These are phyloP conservation scores for Nitzschia sp. DNA, from an alignment of 108 stramenopile species.

Conservation along the genomic window DNA sequence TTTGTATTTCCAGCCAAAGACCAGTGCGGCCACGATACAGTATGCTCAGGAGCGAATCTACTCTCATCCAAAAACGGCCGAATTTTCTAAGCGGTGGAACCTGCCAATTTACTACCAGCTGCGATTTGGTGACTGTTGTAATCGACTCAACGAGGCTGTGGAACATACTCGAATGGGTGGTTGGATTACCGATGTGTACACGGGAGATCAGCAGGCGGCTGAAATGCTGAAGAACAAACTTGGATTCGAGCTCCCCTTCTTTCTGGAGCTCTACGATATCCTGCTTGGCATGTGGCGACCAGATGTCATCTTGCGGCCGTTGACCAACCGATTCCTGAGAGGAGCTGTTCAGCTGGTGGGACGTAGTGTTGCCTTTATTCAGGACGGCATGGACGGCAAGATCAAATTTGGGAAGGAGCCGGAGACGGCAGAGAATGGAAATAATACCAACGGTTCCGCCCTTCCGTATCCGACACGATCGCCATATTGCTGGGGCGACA, in stretches of 20 bases:
- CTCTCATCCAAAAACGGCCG: slow-evolving; percentile 76
- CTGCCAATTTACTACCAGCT: slow-evolving; percentile 91
- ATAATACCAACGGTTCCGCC: slow-evolving; percentile 26
- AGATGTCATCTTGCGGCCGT: slow-evolving; percentile 71
- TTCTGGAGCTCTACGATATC: slow-evolving; percentile 78
- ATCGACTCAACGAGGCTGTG: slow-evolving; percentile 74
- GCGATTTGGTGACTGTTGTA: slow-evolving; percentile 83
- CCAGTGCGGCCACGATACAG: slow-evolving; percentile 44
- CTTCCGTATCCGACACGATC: slow-evolving; percentile 18
- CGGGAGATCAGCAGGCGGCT: slow-evolving; percentile 43
- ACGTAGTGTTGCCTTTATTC: slow-evolving; percentile 67
- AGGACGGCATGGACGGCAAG: slow-evolving; percentile 74
- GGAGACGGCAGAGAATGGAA: slow-evolving; percentile 23
- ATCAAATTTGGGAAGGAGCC: slow-evolving; percentile 63
- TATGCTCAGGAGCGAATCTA: slow-evolving; percentile 78
- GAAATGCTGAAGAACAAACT: slow-evolving; percentile 45
- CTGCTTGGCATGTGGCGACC: slow-evolving; percentile 63
- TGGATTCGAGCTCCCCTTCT: slow-evolving; percentile 81
- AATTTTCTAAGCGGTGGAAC: slow-evolving; percentile 87
- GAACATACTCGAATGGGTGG: slow-evolving; percentile 61
- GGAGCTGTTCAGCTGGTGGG: slow-evolving; percentile 82
- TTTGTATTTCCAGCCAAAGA: slow-evolving; percentile 58
- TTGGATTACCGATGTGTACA: slow-evolving; percentile 79
- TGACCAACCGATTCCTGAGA: slow-evolving; percentile 79
- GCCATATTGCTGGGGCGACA: slow-evolving; percentile 78